Evolutionary conservation across 2,329 filamentous ascomycete species (phyloP), one percentile per base, ranked within the genome.

Genomic region (Colletotrichum sp.): DNA sequence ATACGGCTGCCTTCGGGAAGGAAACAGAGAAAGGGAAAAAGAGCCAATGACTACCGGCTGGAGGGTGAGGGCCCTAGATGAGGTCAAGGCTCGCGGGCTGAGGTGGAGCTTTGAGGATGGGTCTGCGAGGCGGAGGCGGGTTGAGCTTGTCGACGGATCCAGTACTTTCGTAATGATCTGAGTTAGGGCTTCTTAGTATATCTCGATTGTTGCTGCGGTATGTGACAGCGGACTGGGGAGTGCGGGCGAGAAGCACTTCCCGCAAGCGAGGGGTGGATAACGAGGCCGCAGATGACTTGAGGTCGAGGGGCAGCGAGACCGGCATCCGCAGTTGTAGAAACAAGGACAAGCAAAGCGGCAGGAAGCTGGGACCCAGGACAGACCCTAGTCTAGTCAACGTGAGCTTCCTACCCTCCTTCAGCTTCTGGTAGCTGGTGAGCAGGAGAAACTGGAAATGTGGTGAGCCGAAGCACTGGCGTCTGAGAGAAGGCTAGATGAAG

Each of bases 281-380:
- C 52, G 71, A 75, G 62, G 62, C 49, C 66, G 22, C 71, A 55
- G 67, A 65, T 59, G 61, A 77, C 66, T 77, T 77, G 75, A 77
- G 75, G 62, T 76, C 73, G 76, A 72, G 72, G 72, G 65, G 72
- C 55, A 76, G 75, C 75, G 68, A 77, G 72, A 76, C 75, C 63
- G 63, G 72, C 64, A 76, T n/a, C 72, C 73, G 72, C 69, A 76
- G 44, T 62, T 66, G 67, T 76, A 65, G 57, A 44, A 76, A 34
- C 73, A 76, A 69, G 68, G 65, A 76, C 63, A 62, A 65, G 67
- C 62, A 52, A 44, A 62, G 63, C 61, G 63, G 52, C 29, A 75
- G 71, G 62, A 75, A 62, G 25, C 62, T 32, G 44, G 44, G 59
- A 52, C 34, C 64, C 36, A 68, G 34, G 44, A 76, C n/a, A 22